Conservation (phyloP, 148 eudicot species). For the Rhododendron vialii region DNA sequence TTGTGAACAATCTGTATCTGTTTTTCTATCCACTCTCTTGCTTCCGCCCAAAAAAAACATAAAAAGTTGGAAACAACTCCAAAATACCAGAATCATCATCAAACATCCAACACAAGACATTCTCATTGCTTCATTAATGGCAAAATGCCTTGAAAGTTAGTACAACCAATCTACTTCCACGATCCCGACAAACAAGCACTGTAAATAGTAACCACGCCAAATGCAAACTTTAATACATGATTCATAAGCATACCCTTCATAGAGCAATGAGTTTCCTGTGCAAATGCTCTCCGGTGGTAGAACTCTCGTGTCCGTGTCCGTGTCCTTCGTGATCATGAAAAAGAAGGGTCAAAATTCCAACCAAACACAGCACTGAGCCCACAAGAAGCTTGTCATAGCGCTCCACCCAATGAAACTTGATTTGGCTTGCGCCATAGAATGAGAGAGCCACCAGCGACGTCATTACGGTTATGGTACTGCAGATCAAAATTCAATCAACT, state of each 20-base stretch:
- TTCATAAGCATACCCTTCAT: conserved; percentile 10
- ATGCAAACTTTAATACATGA: not conserved
- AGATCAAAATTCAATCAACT: conserved; percentile 13
- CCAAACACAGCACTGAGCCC: conserved; percentile 87
- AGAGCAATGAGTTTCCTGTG: conserved; percentile 60
- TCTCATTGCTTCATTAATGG: not conserved
- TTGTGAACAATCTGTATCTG: too few relatives aligned
- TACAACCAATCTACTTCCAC: not conserved
- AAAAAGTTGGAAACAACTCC: not conserved
- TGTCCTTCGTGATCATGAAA: conserved; percentile 68
- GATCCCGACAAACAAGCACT: not conserved
- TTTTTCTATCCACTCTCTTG: too few relatives aligned
- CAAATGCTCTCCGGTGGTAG: conserved; percentile 30
- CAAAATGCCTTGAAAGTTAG: not conserved
- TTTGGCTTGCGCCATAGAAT: conserved; percentile 95
- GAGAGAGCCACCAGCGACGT: conserved; percentile 94
- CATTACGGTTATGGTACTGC: conserved; percentile 94
- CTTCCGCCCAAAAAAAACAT: not conserved
- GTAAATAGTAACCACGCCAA: not conserved
- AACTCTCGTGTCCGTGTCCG: conserved; percentile 25
- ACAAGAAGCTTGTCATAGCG: conserved; percentile 96
- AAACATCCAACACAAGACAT: not conserved
- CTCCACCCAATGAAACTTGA: conserved; percentile 97
- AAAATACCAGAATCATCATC: not conserved
- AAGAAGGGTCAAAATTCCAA: conserved; percentile 77